These are phyloP conservation scores for Arabis alpina DNA, from an alignment of 345 rosid genomes.

Conservation along the genomic window DNA sequence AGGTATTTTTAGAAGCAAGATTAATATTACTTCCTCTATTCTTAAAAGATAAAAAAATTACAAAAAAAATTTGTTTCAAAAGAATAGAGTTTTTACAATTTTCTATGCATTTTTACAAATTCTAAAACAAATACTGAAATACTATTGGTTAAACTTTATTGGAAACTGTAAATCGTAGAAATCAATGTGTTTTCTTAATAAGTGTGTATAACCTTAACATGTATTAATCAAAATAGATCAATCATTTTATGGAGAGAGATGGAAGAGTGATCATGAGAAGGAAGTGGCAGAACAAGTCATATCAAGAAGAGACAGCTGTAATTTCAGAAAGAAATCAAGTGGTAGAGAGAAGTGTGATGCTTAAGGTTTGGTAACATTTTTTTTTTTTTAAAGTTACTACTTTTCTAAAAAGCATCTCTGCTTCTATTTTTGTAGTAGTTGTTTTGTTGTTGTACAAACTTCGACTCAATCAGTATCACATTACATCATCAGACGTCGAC, in stretches of 20 bases:
- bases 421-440: conserved; percentile 40
- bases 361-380: conserved; percentile 36
- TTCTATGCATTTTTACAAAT: too few relatives aligned
- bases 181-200: too few relatives aligned
- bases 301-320: conserved; percentile 47
- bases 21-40: too few relatives aligned
- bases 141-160: too few relatives aligned
- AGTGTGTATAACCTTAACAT: too few relatives aligned
- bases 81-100: too few relatives aligned
- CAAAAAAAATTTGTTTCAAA: too few relatives aligned
- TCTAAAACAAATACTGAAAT: too few relatives aligned
- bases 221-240: conserved; percentile 28
- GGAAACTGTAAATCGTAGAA: too few relatives aligned
- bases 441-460: conserved; percentile 35
- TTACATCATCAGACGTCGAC: conserved; percentile 39
- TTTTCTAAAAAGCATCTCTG: conserved; percentile 32
- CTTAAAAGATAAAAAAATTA: too few relatives aligned
- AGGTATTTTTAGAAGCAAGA: background rate
- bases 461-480: conserved; percentile 38
- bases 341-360: conserved; percentile 43
- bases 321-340: conserved; percentile 45
- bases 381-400: background rate
- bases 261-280: conserved; percentile 34
- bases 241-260: conserved; percentile 36
- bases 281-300: conserved; percentile 44